Evolutionary conservation across 2,329 filamentous ascomycete species (phyloP).

Genomic region (Clarireedia monteithiana): DNA sequence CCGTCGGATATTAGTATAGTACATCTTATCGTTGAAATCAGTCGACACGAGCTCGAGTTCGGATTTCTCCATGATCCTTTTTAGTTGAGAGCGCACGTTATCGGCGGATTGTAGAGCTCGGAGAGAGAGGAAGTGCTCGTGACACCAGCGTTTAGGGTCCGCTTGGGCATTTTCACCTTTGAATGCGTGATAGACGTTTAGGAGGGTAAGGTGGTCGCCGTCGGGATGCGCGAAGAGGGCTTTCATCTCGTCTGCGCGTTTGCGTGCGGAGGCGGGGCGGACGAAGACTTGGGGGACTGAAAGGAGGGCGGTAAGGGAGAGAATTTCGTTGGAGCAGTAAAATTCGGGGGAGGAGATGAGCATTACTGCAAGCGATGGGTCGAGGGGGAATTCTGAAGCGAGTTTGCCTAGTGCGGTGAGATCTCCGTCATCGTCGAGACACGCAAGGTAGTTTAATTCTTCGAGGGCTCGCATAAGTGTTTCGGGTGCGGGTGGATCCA

Average conservation of each 20-base stretch:
- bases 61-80: conserved; percentile 93
- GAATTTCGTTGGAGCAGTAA: conserved; percentile 96
- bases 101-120: conserved; percentile 87
- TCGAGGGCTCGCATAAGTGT: conserved; percentile 97
- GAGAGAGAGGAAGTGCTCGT: conserved; percentile 89
- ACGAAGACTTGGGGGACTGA: conserved; percentile 94
- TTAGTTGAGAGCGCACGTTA: conserved; percentile 84
- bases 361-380: conserved; percentile 93
- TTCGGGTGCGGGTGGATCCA: conserved; percentile 96
- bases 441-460: conserved; percentile 95
- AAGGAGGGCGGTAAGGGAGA: conserved; percentile 87
- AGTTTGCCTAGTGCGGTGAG: conserved; percentile 78
- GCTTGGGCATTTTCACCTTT: conserved; percentile 63
- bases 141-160: conserved; percentile 86
- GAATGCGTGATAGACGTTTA: conserved; percentile 98
- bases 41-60: conserved; percentile 82
- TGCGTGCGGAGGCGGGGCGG: conserved; percentile 74
- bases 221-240: conserved; percentile 84
- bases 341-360: conserved; percentile 96
- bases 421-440: conserved; percentile 92
- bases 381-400: conserved; percentile 91
- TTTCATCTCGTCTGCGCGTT: conserved; percentile 97
- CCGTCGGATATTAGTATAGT: conserved; percentile 94
- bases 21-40: conserved; percentile 88
- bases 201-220: conserved; percentile 89